phyloP scores from a whole-genome alignment of 1,139 yeast genomes.

The Saccharomyces hybrid region DNA sequence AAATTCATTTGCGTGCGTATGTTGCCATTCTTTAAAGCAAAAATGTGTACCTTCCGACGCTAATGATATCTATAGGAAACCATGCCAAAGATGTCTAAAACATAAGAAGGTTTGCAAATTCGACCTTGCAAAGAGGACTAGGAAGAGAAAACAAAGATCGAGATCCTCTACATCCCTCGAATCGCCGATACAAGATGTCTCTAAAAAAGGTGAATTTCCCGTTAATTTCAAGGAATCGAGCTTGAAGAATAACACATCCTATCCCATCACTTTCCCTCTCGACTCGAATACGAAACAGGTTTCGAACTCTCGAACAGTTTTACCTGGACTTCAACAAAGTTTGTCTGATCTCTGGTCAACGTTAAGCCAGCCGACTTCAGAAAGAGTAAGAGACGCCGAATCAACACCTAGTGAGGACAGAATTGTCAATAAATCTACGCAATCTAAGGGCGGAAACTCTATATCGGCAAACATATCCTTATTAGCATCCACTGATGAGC shows the following conservation, averaged over 20 bases:
- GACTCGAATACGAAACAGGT: background rate
- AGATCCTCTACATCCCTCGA: conserved; percentile 7
- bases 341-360: conserved; percentile 9
- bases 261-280: background rate
- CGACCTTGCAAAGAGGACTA: conserved; percentile 52
- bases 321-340: conserved; percentile 7
- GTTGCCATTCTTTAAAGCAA: conserved; percentile 74
- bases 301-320: background rate
- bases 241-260: background rate
- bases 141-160: conserved; percentile 41
- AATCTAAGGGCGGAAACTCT: background rate
- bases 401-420: background rate
- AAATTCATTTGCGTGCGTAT: conserved; percentile 59
- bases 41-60: conserved; percentile 71
- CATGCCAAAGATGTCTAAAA: conserved; percentile 69
- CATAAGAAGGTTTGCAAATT: conserved; percentile 59
- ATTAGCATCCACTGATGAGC: background rate
- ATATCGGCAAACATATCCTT: background rate
- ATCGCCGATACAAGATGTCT: background rate
- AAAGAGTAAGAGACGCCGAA: background rate
- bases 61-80: conserved; percentile 44
- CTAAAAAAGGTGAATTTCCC: background rate
- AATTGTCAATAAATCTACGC: background rate
- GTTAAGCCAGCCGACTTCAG: background rate
- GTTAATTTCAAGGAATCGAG: background rate